Evolutionary conservation across 495 filamentous ascomycete species (phyloP).

Genomic region (Recurvomyces mirabilis): DNA sequence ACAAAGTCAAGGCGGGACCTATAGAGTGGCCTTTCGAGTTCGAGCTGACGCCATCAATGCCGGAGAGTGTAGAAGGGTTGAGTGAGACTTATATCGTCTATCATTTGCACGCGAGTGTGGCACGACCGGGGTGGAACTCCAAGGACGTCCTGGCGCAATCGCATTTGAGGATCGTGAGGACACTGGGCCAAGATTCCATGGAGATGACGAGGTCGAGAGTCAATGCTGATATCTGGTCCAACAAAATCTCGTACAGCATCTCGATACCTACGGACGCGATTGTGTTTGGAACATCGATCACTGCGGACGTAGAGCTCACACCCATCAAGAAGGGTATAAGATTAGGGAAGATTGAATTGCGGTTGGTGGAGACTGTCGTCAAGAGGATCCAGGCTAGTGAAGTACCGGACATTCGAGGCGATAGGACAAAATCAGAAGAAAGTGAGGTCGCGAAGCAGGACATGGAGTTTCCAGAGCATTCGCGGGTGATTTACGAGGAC

Average conservation of each 20-base stretch:
- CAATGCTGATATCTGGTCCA: constrained; percentile 79
- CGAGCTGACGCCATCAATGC: constrained; percentile 58
- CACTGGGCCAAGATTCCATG: constrained; percentile 65
- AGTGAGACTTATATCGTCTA: constrained; percentile 72
- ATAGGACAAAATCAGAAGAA: constrained; percentile 36
- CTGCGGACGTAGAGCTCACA: constrained; percentile 67
- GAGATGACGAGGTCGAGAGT: constrained; percentile 36
- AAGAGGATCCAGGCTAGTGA: constrained; percentile 24
- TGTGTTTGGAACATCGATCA: constrained; percentile 74
- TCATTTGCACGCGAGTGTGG: constrained; percentile 76
- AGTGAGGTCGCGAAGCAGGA: constrained; percentile 25
- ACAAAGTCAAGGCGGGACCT: constrained; percentile 60
- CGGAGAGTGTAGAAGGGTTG: constrained; percentile 85
- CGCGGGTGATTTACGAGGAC: constrained; percentile 34
- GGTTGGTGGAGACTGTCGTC: constrained; percentile 53
- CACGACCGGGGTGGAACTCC: constrained; percentile 57
- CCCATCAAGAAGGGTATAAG: constrained; percentile 78
- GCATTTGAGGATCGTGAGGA: constrained; percentile 77
- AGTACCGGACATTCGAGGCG: constrained; percentile 32
- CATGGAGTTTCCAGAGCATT: constrained; percentile 36
- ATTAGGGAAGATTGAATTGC: constrained; percentile 62
- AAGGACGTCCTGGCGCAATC: constrained; percentile 69
- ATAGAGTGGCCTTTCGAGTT: constrained; percentile 88
- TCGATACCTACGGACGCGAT: constrained; percentile 81
- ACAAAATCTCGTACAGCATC: constrained; percentile 89